Evolutionary conservation across 495 filamentous ascomycete genomes (phyloP).

Genomic region (Xylaria curta): DNA sequence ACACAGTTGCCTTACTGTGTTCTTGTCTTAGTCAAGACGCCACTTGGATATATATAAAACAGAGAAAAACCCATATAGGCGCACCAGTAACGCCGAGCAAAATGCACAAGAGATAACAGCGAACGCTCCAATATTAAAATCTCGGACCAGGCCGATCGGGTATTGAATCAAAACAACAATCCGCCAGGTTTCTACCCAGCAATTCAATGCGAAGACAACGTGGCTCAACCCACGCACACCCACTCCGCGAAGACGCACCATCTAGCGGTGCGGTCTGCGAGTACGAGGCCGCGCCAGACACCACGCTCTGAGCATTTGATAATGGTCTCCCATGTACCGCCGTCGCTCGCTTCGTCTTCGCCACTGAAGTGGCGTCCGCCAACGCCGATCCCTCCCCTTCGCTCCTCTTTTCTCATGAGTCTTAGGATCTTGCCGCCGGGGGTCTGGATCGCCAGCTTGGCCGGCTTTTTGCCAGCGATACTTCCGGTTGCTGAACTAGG

Average conservation of each 20-base stretch:
- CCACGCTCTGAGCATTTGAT: slow-evolving; percentile 94
- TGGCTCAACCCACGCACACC: slow-evolving; percentile 59
- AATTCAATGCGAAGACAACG: slow-evolving; percentile 2
- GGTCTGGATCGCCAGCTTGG: slow-evolving; percentile 93
- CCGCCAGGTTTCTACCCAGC: background rate
- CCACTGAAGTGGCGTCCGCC: slow-evolving; percentile 48
- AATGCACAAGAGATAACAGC: slow-evolving; percentile 15
- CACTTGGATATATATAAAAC: slow-evolving; percentile 25
- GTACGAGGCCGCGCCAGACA: slow-evolving; percentile 88
- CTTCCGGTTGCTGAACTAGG: slow-evolving; percentile 54
- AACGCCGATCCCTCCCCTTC: slow-evolving; percentile 43
- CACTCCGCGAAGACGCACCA: slow-evolving; percentile 99
- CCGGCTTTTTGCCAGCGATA: slow-evolving; percentile 74
- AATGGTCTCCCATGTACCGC: slow-evolving; percentile 94
- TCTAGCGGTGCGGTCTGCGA: slow-evolving; percentile 91
- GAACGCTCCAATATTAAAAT: slow-evolving; percentile 9
- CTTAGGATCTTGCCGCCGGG: slow-evolving; percentile 95
- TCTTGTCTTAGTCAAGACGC: slow-evolving; percentile 7
- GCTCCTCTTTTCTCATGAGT: slow-evolving; percentile 85
- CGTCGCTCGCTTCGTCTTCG: slow-evolving; percentile 69
- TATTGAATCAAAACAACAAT: background rate
- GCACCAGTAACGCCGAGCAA: slow-evolving; percentile 24
- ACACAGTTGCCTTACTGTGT: slow-evolving; percentile 8
- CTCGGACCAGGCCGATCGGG: background rate
- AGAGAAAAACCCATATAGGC: slow-evolving; percentile 19